These are phyloP conservation scores for Pezicula carpinea DNA, from an alignment of 2,329 filamentous ascomycete genomes.

Conservation along the genomic window DNA sequence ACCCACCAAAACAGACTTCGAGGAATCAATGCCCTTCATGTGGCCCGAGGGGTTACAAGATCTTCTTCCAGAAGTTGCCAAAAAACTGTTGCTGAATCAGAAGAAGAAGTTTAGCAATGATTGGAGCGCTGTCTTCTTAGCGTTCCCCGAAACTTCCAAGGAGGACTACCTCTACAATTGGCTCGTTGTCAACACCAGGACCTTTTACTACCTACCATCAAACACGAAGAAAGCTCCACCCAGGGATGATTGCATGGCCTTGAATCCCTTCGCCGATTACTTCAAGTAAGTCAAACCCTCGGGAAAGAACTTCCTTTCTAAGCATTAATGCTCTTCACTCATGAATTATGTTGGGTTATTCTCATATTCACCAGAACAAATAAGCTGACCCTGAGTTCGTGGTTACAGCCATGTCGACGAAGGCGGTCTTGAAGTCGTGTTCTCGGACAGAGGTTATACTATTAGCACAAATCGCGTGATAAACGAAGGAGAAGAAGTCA, in stretches of 20 bases:
- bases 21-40: slow-evolving; percentile 49
- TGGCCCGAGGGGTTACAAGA: slow-evolving; percentile 41
- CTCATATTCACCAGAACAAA: no score
- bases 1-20: slow-evolving; percentile 58
- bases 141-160: slow-evolving; percentile 34
- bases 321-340: no score
- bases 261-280: slow-evolving; percentile 69
- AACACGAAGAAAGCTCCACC: slow-evolving; percentile 35
- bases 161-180: slow-evolving; percentile 49
- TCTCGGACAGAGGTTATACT: slow-evolving; percentile 46
- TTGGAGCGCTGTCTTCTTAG: slow-evolving; percentile 38
- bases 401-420: slow-evolving; percentile 40
- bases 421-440: slow-evolving; percentile 46
- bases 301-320: no score
- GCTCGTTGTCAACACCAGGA: slow-evolving; percentile 58
- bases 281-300: no score
- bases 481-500: slow-evolving; percentile 57
- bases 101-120: slow-evolving; percentile 44
- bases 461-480: slow-evolving; percentile 49
- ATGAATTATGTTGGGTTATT: no score
- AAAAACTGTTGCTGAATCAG: slow-evolving; percentile 49
- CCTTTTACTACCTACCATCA: slow-evolving; percentile 48
- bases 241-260: slow-evolving; percentile 57
- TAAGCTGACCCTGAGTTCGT: no score
- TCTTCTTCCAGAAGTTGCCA: slow-evolving; percentile 41